Conservation (phyloP, 2,329 filamentous ascomycete genomes). For the Fusarium setosum region DNA sequence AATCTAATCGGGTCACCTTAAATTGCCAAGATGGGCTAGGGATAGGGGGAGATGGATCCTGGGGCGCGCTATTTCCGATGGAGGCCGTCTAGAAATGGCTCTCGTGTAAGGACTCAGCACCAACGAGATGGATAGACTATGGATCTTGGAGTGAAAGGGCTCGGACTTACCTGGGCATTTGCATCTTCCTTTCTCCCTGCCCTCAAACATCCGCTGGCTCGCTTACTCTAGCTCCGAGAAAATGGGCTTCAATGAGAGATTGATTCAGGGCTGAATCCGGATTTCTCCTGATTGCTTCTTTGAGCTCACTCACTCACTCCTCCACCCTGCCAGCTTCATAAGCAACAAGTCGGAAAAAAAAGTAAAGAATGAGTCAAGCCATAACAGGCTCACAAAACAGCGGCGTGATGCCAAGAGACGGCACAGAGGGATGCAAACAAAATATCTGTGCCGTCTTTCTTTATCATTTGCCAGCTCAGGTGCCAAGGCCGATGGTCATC, state of each 20-base stretch:
- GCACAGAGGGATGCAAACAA: not conserved
- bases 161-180: no score
- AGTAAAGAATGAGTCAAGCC: not conserved
- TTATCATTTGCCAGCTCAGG: not conserved
- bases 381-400: not conserved
- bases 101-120: no score
- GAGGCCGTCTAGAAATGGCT: not conserved
- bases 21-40: not conserved
- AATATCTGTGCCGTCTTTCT: not conserved
- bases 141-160: no score
- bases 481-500: not conserved
- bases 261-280: not conserved
- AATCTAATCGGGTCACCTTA: not conserved
- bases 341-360: no score
- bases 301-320: not conserved
- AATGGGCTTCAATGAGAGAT: not conserved
- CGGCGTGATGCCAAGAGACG: not conserved
- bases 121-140: no score
- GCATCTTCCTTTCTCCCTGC: not conserved
- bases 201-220: not conserved
- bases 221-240: not conserved
- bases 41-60: not conserved
- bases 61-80: not conserved
- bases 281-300: not conserved
- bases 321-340: not conserved